Evolutionary conservation across 2,329 filamentous ascomycete species (phyloP), one percentile per base, ranked within the genome.

Genomic region (Aspergillus flavus): DNA sequence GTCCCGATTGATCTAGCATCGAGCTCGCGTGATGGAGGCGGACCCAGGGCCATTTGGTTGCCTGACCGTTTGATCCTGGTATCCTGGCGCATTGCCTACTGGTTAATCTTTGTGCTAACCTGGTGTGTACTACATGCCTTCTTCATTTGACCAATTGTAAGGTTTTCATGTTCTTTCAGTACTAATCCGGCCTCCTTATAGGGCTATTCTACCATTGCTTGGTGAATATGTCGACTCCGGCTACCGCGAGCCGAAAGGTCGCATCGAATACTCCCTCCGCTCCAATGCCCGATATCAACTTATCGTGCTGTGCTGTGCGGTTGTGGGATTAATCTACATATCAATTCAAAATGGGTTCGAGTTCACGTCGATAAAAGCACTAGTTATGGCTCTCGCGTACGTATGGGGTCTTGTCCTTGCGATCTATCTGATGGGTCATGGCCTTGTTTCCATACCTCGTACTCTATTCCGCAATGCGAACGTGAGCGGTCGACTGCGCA

Each of bases 381-480:
- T 96, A 46, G 85, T 96, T 67, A 97, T 99, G 92, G 94, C 95
- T 16, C 82, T 98, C 64, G 92, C 94, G 43, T 99, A 99, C 78
- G 92, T 93, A 64, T 98, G 94, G 91, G 93, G 94, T 71, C 81
- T 99, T 70, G 84, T 94, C 5, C 84, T 98, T 58, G 95, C 94
- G 53, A 97, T 99, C 66, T 98, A 97, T 73, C 84, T 99, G 46
- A 98, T 99, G 94, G 95, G 95, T 7, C 95, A 99, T 77, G 95
- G 95, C 9, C 84, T 99, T 30, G 95, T 99, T 36, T 91, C 94
- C 1, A 91, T 99, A 62, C 95, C 95, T 0, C 86, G 94, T 68
- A 87, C 87, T 43, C 82, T 99, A 19, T 90, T 95, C 72, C 88
- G 90, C 63, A 91, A 92, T 73, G 90, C 93, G 36, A 93, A 89